These are phyloP conservation scores for Kuraishia borneana DNA, from an alignment of 805 yeast genomes.

Conservation along the genomic window DNA sequence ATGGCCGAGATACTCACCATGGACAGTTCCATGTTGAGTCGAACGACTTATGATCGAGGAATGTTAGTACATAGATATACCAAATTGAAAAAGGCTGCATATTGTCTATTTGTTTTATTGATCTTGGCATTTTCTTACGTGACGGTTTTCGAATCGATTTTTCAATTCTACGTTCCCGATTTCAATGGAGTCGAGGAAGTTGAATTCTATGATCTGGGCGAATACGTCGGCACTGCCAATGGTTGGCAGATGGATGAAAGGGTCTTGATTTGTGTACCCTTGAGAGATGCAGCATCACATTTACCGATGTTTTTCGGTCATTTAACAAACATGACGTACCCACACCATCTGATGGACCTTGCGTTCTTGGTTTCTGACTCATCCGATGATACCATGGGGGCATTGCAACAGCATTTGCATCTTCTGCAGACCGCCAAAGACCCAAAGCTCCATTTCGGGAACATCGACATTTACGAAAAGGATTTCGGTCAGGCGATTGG, in stretches of 20 bases:
- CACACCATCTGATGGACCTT: constrained; percentile 43
- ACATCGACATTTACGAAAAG: constrained; percentile 78
- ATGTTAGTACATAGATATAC: too few relatives aligned
- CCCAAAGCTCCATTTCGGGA: constrained; percentile 57
- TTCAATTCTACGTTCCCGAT: constrained; percentile 4
- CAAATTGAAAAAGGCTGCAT: too few relatives aligned
- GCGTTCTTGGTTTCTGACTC: constrained; percentile 88
- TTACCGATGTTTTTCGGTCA: constrained; percentile 52
- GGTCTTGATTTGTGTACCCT: constrained; percentile 44
- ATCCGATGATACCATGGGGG: constrained; percentile 75
- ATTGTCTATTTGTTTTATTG: too few relatives aligned
- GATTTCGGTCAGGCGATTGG: constrained; percentile 93
- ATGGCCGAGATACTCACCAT: too few relatives aligned
- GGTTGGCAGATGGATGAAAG: constrained; percentile 46
- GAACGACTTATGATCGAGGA: too few relatives aligned
- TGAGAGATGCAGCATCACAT: constrained; percentile 50
- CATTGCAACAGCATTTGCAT: constrained; percentile 42
- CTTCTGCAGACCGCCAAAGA: constrained; percentile 59
- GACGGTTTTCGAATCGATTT: too few relatives aligned
- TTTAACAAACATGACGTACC: constrained; percentile 45
- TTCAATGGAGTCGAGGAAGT: constrained; percentile 6
- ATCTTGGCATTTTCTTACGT: too few relatives aligned
- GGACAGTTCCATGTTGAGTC: too few relatives aligned
- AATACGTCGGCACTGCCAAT: constrained; percentile 29
- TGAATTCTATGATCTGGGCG: constrained; percentile 26